Percentiles rank a stretch among this genome's conserved stretches.
Evolutionary conservation across 306 rosid genomes (phyloP).

Genomic region (Lathyrus sativus): DNA sequence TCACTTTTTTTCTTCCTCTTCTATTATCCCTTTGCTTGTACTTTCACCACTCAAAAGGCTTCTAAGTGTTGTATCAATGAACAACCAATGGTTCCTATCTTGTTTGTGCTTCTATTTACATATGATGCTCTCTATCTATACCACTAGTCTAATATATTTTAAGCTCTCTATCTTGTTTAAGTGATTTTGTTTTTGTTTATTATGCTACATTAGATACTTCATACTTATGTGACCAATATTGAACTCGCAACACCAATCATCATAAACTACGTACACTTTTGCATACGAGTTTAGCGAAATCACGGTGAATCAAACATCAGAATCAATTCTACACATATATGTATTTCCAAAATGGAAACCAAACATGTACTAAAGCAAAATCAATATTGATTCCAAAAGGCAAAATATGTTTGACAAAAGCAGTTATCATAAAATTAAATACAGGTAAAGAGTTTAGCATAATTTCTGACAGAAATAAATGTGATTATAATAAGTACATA

Average conservation of each 20-base stretch:
- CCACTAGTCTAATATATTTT: constrained; percentile 23
- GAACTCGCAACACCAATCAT: not conserved
- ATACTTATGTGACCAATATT: not conserved
- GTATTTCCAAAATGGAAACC: too few relatives aligned
- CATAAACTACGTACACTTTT: not conserved
- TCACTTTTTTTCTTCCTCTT: constrained; percentile 8
- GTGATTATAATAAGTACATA: constrained; percentile 5
- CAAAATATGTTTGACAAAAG: not conserved
- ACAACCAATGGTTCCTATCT: constrained; percentile 37
- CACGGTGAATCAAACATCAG: too few relatives aligned
- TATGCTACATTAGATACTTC: not conserved
- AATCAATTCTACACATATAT: too few relatives aligned
- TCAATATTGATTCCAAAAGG: not conserved
- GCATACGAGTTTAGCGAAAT: too few relatives aligned
- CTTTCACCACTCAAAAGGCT: constrained; percentile 51
- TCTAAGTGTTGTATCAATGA: constrained; percentile 38
- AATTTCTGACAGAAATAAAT: constrained; percentile 7
- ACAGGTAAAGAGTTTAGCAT: constrained; percentile 20
- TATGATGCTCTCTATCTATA: constrained; percentile 16
- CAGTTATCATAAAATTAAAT: not conserved
- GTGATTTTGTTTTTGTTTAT: not conserved
- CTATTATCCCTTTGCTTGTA: constrained; percentile 44
- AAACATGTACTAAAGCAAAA: not conserved
- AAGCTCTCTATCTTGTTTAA: not conserved
- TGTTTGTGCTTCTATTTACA: constrained; percentile 29